Conservation (phyloP, 805 yeast genomes). For the Pichia cabralensis region DNA sequence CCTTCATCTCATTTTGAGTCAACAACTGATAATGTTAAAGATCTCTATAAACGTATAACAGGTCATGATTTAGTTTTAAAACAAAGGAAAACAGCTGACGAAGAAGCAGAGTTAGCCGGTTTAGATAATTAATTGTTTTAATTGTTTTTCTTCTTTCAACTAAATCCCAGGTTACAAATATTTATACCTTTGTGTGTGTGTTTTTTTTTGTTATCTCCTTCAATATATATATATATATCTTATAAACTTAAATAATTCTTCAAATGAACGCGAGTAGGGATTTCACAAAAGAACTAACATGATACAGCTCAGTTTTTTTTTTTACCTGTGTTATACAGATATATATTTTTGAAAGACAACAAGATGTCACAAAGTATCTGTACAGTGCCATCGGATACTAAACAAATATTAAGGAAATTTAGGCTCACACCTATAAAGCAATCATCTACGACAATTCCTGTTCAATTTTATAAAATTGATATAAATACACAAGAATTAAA, state of each 20-base stretch:
- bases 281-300: too few species aligned
- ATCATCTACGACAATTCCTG: constrained; percentile 50
- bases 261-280: too few species aligned
- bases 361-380: constrained; percentile 49
- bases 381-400: constrained; percentile 52
- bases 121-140: constrained; percentile 11
- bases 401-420: constrained; percentile 54
- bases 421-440: constrained; percentile 51
- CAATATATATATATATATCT: too few species aligned
- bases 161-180: too few species aligned
- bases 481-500: constrained; percentile 41
- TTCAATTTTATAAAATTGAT: constrained; percentile 53
- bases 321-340: too few species aligned
- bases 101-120: constrained; percentile 40
- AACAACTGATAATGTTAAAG: constrained; percentile 94
- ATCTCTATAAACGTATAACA: constrained; percentile 80
- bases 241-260: too few species aligned
- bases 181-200: too few species aligned
- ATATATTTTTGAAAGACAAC: too few species aligned
- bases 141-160: not conserved
- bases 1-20: constrained; percentile 92
- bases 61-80: constrained; percentile 87
- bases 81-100: constrained; percentile 60
- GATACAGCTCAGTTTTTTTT: too few species aligned
- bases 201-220: too few species aligned